A percentile compares a stretch with the other conserved stretches of the same genome.
These are phyloP conservation scores for Hawksworthiomyces lignivorus DNA, from an alignment of 2,329 filamentous ascomycete genomes.

Conservation along the genomic window DNA sequence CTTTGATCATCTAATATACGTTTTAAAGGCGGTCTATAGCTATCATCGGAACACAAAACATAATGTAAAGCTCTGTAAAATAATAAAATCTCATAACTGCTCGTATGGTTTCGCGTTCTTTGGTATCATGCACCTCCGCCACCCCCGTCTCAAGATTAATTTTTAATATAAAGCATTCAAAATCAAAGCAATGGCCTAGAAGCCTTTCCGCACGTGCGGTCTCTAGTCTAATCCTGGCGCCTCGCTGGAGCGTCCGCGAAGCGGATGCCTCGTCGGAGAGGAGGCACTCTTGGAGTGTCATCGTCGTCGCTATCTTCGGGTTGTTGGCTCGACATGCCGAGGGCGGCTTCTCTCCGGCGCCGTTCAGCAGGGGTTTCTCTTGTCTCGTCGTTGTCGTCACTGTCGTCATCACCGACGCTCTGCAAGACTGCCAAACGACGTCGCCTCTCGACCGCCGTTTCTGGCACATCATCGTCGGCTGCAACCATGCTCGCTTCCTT, in stretches of 20 bases:
- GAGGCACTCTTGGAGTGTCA: constrained; percentile 45
- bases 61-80: no score
- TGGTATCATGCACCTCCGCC: no score
- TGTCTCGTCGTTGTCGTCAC: constrained; percentile 24
- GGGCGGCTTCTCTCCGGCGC: constrained; percentile 63
- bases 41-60: no score
- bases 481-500: not conserved
- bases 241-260: constrained; percentile 44
- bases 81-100: no score
- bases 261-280: constrained; percentile 48
- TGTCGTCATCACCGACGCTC: constrained; percentile 33
- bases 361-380: constrained; percentile 68
- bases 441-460: constrained; percentile 63
- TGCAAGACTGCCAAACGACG: constrained; percentile 51
- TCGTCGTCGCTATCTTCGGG: constrained; percentile 49
- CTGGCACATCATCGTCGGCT: constrained; percentile 22
- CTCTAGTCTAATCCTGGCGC: not conserved
- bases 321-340: constrained; percentile 47
- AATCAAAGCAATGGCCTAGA: no score
- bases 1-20: no score
- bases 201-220: no score
- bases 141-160: no score
- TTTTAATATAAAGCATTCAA: no score
- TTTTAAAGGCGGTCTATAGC: no score
- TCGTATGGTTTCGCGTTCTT: no score